Conservation (phyloP, 2,329 filamentous ascomycete genomes). For the Sporothrix phasma region DNA sequence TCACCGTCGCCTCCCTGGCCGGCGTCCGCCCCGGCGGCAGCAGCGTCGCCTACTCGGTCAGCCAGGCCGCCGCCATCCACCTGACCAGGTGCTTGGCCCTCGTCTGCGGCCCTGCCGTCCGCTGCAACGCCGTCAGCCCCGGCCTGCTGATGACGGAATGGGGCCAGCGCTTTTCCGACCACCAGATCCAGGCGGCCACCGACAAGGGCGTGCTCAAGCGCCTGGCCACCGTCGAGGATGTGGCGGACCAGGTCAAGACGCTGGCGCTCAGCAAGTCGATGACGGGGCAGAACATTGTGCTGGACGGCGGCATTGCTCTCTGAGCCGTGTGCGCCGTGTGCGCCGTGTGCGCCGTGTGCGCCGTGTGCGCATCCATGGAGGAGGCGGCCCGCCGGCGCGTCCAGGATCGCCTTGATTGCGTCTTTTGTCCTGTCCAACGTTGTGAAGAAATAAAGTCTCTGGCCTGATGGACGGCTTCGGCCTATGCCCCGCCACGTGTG, state of each 20-base stretch:
- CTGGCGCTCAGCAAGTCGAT: conserved; percentile 3
- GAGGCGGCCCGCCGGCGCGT: no score
- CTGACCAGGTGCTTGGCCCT: conserved; percentile 44
- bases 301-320: conserved; percentile 1
- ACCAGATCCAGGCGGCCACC: not conserved
- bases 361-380: no score
- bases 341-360: no score
- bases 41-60: conserved; percentile 59
- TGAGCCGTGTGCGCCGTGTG: not conserved
- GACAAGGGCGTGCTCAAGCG: not conserved
- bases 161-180: not conserved
- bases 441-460: no score
- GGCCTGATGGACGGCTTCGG: no score
- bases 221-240: not conserved
- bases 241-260: conserved; percentile 6
- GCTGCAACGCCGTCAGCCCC: conserved; percentile 49
- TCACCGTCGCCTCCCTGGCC: conserved; percentile 54
- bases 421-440: no score
- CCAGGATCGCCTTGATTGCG: no score
- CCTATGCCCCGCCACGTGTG: no score
- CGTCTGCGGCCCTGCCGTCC: conserved; percentile 42
- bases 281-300: conserved; percentile 6
- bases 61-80: conserved; percentile 61
- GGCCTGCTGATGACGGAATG: conserved; percentile 36
- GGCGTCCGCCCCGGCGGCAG: conserved; percentile 55